Conservation (phyloP, 306 rosid genomes). For the Crotalaria pallida region DNA sequence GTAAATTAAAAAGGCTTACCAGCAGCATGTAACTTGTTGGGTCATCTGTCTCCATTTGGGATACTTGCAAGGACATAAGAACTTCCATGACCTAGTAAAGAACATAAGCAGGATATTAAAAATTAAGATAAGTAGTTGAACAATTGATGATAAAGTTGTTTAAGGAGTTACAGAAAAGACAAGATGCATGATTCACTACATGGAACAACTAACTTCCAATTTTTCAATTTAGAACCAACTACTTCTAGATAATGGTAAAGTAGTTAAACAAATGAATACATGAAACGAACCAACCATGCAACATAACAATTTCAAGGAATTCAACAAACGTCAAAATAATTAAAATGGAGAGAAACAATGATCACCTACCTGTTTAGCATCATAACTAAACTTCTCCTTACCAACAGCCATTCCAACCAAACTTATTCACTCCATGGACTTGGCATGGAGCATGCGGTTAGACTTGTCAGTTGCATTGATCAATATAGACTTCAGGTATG, state of each 20-base stretch:
- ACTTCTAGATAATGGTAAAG: background rate
- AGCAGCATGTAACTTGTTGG: conserved; percentile 98
- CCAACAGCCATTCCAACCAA: conserved; percentile 99
- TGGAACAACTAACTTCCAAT: background rate
- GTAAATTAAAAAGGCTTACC: conserved; percentile 31
- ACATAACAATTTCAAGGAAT: background rate
- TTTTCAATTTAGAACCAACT: background rate
- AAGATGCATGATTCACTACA: background rate
- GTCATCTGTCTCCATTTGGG: conserved; percentile 93
- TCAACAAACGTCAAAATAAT: background rate
- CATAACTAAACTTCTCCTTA: conserved; percentile 93
- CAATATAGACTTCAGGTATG: conserved; percentile 89
- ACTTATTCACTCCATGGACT: conserved; percentile 99
- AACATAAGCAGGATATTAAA: conserved; percentile 6
- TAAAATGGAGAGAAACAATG: background rate
- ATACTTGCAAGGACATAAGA: conserved; percentile 93
- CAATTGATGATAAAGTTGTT: too few relatives aligned
- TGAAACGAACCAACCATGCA: background rate
- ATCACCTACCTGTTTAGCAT: conserved; percentile 79
- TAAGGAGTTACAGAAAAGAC: background rate
- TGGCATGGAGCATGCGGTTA: conserved; percentile 97
- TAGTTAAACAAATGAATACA: background rate
- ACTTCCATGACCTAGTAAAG: conserved; percentile 87
- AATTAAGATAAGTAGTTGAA: background rate
- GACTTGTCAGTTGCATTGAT: conserved; percentile 93